phyloP scores from a whole-genome alignment of 2,329 filamentous ascomycete genomes.

The Aureobasidium leucospermi region DNA sequence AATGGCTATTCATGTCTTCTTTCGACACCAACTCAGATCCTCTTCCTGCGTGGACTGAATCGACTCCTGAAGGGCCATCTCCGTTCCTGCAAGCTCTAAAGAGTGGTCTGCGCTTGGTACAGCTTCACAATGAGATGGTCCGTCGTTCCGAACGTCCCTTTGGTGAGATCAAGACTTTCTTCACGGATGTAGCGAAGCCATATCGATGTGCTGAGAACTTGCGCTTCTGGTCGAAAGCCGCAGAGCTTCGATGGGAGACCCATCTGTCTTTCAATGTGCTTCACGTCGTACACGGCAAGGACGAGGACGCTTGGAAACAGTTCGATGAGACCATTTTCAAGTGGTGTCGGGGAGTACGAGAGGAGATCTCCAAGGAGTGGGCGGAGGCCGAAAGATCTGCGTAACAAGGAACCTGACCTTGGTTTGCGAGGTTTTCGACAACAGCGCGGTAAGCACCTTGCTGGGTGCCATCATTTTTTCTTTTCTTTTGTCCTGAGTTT shows the following conservation, averaged over 20 bases:
- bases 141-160: constrained; percentile 79
- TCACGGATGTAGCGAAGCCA: constrained; percentile 88
- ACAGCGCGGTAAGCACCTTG: neutral
- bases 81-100: constrained; percentile 67
- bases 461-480: neutral
- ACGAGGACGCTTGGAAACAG: constrained; percentile 62
- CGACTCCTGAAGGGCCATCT: constrained; percentile 54
- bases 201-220: constrained; percentile 92
- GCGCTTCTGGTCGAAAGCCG: constrained; percentile 92
- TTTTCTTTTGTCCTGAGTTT: neutral
- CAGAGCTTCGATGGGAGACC: constrained; percentile 88
- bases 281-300: constrained; percentile 71
- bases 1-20: constrained; percentile 72
- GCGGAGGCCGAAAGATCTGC: constrained; percentile 22
- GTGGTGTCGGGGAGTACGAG: constrained; percentile 77
- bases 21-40: constrained; percentile 52
- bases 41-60: constrained; percentile 59
- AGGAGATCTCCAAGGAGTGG: constrained; percentile 75
- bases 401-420: neutral
- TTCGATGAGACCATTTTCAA: constrained; percentile 77
- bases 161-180: constrained; percentile 79
- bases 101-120: constrained; percentile 73
- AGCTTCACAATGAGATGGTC: constrained; percentile 83
- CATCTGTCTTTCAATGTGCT: constrained; percentile 77
- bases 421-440: neutral